Percentiles rank a stretch among this genome's conserved stretches.
Conservation (phyloP, 768 basidiomycete genomes). For the Leucosporidium scottii region DNA sequence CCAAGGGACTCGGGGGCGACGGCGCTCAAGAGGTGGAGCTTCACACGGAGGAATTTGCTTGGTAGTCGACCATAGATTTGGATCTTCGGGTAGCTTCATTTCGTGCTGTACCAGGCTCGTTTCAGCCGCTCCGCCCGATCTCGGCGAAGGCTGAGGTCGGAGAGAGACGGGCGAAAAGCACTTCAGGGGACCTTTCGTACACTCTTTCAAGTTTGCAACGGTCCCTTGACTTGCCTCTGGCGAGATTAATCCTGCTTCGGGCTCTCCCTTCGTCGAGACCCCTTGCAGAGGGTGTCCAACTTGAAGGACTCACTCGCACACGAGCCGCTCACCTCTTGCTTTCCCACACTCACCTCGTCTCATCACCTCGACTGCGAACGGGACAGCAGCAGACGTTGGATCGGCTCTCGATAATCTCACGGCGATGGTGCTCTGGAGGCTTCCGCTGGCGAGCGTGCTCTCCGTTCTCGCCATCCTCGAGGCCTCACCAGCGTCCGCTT, state of each 20-base stretch:
- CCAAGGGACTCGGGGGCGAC: not conserved
- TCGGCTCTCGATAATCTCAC: not conserved
- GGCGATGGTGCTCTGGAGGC: not conserved
- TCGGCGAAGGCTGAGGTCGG: too few relatives aligned
- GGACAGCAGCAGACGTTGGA: not conserved
- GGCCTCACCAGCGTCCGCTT: not conserved
- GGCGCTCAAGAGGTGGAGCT: slow-evolving; percentile 22
- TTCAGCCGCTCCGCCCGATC: too few relatives aligned
- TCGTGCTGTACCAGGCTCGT: too few relatives aligned
- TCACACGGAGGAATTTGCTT: slow-evolving; percentile 28
- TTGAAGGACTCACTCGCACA: too few relatives aligned
- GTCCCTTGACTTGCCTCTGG: too few relatives aligned
- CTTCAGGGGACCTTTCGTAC: too few relatives aligned
- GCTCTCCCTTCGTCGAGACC: too few relatives aligned
- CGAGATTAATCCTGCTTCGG: too few relatives aligned
- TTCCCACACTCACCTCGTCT: not conserved
- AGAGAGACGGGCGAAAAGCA: too few relatives aligned
- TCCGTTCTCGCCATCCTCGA: not conserved
- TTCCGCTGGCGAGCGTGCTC: not conserved
- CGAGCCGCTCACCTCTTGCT: not conserved
- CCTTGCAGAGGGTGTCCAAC: too few relatives aligned
- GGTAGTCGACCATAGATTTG: not conserved
- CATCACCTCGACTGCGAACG: not conserved
- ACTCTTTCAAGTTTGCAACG: too few relatives aligned
- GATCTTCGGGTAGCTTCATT: too few relatives aligned